Evolutionary conservation across 352 stramenopile genomes (phyloP).

Genomic region (Phytophthora pistaciae): DNA sequence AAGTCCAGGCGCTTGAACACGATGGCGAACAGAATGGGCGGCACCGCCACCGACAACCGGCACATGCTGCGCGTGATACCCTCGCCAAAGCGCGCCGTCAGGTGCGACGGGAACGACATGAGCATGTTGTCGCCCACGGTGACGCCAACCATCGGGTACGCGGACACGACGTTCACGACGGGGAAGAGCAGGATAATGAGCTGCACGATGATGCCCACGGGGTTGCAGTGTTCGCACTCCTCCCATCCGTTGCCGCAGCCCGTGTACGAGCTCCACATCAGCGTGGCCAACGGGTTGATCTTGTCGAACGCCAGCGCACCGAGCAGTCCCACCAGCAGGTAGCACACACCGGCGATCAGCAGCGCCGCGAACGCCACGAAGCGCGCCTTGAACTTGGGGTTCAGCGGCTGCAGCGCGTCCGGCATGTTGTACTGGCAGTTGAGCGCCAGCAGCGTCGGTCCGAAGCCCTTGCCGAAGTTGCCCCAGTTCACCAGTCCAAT

Average conservation of each 20-base stretch:
- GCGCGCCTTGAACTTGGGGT: constrained; percentile 70
- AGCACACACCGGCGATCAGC: constrained; percentile 73
- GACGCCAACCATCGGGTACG: constrained; percentile 87
- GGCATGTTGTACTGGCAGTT: constrained; percentile 93
- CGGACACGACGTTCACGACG: constrained; percentile 86
- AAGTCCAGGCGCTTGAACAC: constrained; percentile 91
- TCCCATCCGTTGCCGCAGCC: constrained; percentile 86
- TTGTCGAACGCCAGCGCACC: constrained; percentile 80
- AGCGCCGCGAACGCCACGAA: constrained; percentile 73
- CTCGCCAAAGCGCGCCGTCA: constrained; percentile 64
- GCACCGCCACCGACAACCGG: constrained; percentile 68
- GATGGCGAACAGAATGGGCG: constrained; percentile 77
- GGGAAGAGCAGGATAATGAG: constrained; percentile 86
- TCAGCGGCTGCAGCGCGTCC: constrained; percentile 80
- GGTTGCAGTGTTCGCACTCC: constrained; percentile 54
- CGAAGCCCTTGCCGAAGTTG: constrained; percentile 87
- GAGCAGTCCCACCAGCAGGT: constrained; percentile 78
- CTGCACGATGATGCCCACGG: constrained; percentile 69
- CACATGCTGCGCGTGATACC: constrained; percentile 59
- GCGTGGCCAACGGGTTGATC: constrained; percentile 78
- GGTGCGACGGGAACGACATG: constrained; percentile 76
- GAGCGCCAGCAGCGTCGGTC: constrained; percentile 82
- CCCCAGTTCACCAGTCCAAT: constrained; percentile 78
- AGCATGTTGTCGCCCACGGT: constrained; percentile 89
- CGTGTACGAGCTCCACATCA: constrained; percentile 87